Percentiles rank a stretch among this genome's conserved stretches.
Conservation (phyloP, 495 filamentous ascomycete genomes). For the Jackrogersella multiformis region DNA sequence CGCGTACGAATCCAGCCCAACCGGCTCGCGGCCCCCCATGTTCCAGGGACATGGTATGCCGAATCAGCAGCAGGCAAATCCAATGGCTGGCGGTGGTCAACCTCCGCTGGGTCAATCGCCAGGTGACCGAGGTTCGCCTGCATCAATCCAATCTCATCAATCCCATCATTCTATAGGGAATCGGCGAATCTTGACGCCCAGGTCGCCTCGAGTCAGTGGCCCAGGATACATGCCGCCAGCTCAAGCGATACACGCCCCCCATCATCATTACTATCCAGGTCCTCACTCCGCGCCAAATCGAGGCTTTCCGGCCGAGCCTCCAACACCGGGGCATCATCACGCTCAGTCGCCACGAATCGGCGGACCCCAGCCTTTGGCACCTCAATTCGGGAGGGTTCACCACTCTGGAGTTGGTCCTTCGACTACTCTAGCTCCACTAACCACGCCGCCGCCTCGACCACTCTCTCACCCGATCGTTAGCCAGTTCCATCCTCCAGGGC, state of each 20-base stretch:
- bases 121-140: conserved; percentile 51
- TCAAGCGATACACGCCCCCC: conserved; percentile 57
- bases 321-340: conserved; percentile 29
- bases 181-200: conserved; percentile 70
- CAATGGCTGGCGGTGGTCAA: conserved; percentile 42
- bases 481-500: conserved; percentile 42
- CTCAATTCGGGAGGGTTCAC: conserved; percentile 46
- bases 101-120: conserved; percentile 46
- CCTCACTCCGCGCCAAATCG: conserved; percentile 47
- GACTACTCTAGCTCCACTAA: conserved; percentile 43
- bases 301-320: conserved; percentile 28
- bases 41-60: conserved; percentile 43
- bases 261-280: conserved; percentile 49
- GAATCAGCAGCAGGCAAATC: conserved; percentile 43
- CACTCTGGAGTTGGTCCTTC: conserved; percentile 47
- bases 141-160: conserved; percentile 50
- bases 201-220: conserved; percentile 65
- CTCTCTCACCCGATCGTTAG: conserved; percentile 52
- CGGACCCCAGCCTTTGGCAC: conserved; percentile 50
- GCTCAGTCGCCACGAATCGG: conserved; percentile 42
- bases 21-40: conserved; percentile 38
- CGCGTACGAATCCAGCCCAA: conserved; percentile 44
- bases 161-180: conserved; percentile 41
- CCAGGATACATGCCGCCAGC: conserved; percentile 56
- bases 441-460: conserved; percentile 48